These are phyloP conservation scores for Eruca vesicaria DNA, from an alignment of 441 rosid genomes.

Conservation along the genomic window DNA sequence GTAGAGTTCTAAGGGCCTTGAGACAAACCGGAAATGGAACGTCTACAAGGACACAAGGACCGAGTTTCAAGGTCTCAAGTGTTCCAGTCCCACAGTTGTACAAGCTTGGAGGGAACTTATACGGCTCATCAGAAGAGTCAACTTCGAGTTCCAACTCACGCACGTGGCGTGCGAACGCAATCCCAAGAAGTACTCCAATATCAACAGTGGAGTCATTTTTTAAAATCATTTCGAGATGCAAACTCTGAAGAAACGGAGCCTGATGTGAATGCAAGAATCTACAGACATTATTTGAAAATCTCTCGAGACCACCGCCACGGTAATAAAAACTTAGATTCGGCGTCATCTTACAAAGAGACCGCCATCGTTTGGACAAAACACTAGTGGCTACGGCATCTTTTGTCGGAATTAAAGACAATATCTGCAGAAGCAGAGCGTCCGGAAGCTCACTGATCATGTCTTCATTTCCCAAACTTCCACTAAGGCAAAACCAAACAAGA, in stretches of 20 bases:
- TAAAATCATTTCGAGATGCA: neutral
- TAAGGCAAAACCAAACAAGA: neutral
- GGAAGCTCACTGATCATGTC: neutral
- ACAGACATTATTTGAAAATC: neutral
- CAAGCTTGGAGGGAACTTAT: neutral
- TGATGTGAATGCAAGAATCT: neutral
- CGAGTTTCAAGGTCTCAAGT: neutral
- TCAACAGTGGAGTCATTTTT: neutral
- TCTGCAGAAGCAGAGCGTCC: neutral
- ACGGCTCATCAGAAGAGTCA: neutral
- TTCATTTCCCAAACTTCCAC: neutral
- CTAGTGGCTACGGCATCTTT: neutral
- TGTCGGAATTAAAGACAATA: neutral
- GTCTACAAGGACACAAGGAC: neutral
- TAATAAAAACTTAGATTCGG: neutral
- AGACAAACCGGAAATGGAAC: neutral
- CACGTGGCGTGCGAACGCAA: neutral
- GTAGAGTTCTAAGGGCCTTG: neutral
- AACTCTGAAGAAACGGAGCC: neutral
- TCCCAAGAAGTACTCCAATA: neutral
- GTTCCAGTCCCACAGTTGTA: neutral
- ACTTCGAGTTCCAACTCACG: neutral
- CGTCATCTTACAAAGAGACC: neutral
- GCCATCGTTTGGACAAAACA: neutral
- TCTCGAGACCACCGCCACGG: neutral